Percentiles rank a stretch among this genome's conserved stretches.
These are phyloP conservation scores for Suhomyces pyralidae DNA, from an alignment of 805 yeast genomes.

Conservation along the genomic window DNA sequence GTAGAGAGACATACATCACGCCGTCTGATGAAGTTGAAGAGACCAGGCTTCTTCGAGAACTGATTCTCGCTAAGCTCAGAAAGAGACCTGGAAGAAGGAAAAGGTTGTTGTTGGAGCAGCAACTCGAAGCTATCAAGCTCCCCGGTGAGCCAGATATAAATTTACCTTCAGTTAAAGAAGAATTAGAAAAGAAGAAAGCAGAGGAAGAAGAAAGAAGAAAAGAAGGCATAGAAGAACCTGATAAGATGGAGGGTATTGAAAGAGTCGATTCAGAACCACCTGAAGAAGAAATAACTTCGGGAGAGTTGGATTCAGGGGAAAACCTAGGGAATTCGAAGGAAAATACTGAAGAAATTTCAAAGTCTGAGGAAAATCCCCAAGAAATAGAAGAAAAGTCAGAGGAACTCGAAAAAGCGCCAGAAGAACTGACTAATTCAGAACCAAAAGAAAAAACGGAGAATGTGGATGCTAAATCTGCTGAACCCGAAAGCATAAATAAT, in stretches of 20 bases:
- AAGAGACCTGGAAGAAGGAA: slow-evolving; percentile 46
- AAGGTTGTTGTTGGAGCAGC: slow-evolving; percentile 33
- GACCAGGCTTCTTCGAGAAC: slow-evolving; percentile 39
- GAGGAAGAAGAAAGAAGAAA: slow-evolving; percentile 18
- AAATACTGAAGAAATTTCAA: not conserved
- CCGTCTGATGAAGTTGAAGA: slow-evolving; percentile 63
- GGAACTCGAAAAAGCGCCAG: not conserved
- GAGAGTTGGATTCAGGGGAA: not conserved
- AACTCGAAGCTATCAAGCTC: slow-evolving; percentile 18
- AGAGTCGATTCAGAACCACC: slow-evolving; percentile 8
- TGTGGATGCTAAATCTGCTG: not conserved
- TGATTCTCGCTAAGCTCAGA: slow-evolving; percentile 32
- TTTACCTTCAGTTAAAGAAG: slow-evolving; percentile 26
- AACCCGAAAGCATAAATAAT: not conserved
- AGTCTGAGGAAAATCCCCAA: not conserved
- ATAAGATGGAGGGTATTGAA: slow-evolving; percentile 19
- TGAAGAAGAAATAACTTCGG: slow-evolving; percentile 14
- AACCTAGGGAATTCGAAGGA: not conserved
- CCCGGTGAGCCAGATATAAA: slow-evolving; percentile 31
- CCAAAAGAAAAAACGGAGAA: not conserved
- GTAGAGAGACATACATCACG: slow-evolving; percentile 49
- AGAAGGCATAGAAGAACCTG: slow-evolving; percentile 5
- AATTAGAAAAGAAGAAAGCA: slow-evolving; percentile 21
- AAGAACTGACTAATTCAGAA: not conserved
- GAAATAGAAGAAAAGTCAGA: not conserved